Evolutionary conservation across 176 grass and related monocot genomes (phyloP), one percentile per base, ranked within the genome.

Genomic region (Elaeis guineensis): DNA sequence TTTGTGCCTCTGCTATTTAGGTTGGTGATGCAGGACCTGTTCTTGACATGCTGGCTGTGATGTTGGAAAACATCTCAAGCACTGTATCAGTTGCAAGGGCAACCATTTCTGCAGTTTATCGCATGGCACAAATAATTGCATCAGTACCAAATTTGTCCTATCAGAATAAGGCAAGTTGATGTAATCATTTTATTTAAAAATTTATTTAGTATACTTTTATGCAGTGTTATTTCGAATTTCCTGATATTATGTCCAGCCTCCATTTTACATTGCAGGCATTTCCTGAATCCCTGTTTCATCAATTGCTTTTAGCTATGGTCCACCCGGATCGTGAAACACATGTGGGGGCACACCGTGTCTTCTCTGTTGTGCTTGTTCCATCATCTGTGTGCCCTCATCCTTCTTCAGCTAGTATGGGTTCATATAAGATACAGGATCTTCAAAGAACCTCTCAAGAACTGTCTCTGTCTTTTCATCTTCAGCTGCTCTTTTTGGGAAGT

Each of bases 381-480:
- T 88, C 92, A 52, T 97, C 87, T 69, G 83, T 97, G 3, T 75
- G 79, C 66, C 92, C 92, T 15, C 69, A 55, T 67, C 77, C 80
- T 19, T 76, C 53, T 58, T 66, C 75, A 65, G 66, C 63, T 35
- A 73, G 49, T 60, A 67, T 57, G 8, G 76, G 54, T 15, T 29
- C 5, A 39, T 39, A 63, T 65, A 77, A 29, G 61, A 69, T 69
- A 54, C 50, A 55, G 75, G 76, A 85, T 77, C 62, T 97, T 60
- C 72, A 69, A 25, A 76, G 87, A 62, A 90, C 92, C 80, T 97
- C 56, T 88, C 86, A 21, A 79, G 87, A 59, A 82, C 81, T 58
- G 80, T 86, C 18, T 97, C 92, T 21, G 92, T 97, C 18, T 97
- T 97, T 77, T 91, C 92, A 62, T 97, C 92, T 69, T 97, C 92